Conservation (phyloP, 2,329 filamentous ascomycete genomes). For the Phialophora macrospora region DNA sequence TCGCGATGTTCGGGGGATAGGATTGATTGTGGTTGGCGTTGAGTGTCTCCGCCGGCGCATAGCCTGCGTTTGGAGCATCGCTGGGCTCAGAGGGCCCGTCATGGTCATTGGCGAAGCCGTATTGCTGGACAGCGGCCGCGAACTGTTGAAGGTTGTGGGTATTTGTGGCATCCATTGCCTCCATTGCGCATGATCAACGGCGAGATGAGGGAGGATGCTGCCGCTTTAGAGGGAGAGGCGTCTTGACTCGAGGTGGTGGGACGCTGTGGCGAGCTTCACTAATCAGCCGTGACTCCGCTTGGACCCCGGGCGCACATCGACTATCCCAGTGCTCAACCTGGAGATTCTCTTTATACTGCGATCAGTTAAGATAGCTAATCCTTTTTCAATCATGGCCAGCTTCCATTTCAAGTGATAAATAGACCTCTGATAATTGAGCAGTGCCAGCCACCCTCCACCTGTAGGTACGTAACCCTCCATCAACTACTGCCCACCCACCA, state of each 20-base stretch:
- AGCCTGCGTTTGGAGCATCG: slow-evolving; percentile 24
- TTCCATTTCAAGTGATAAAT: slow-evolving; percentile 3
- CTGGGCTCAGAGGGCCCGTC: slow-evolving; percentile 13
- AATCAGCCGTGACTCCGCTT: background rate
- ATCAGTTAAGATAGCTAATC: background rate
- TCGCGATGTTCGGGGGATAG: slow-evolving; percentile 23
- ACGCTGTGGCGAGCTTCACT: background rate
- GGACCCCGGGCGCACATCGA: background rate
- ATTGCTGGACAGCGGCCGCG: slow-evolving; percentile 29
- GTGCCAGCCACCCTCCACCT: background rate
- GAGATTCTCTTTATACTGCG: background rate
- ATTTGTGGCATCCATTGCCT: slow-evolving; percentile 21
- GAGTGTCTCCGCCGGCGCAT: slow-evolving; percentile 30
- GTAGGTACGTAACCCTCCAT: background rate
- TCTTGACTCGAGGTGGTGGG: background rate
- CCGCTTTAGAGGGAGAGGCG: slow-evolving; percentile 10
- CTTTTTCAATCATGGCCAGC: background rate
- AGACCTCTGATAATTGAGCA: background rate
- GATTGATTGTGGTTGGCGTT: slow-evolving; percentile 23
- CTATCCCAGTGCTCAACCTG: background rate
- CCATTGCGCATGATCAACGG: slow-evolving; percentile 1
- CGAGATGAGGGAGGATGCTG: slow-evolving; percentile 7
- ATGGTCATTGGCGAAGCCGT: slow-evolving; percentile 19
- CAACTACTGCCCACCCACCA: background rate
- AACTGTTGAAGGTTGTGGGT: slow-evolving; percentile 29